phyloP scores from a whole-genome alignment of 2,329 filamentous ascomycete species.

The Fusarium sp. region DNA sequence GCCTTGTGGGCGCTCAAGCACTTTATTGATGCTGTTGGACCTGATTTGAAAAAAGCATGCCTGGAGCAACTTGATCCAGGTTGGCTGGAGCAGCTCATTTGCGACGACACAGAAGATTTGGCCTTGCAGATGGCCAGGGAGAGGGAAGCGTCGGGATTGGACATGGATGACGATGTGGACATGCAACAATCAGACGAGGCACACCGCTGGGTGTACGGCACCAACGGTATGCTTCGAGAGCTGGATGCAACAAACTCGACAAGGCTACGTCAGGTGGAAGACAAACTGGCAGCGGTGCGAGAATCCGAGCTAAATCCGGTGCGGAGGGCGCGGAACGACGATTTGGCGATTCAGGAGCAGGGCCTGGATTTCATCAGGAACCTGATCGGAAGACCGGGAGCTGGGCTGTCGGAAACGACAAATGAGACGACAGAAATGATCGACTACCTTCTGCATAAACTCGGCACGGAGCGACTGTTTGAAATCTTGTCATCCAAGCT shows the following conservation, averaged over 20 bases:
- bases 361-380: slow-evolving; percentile 91
- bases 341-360: slow-evolving; percentile 90
- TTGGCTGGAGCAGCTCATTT: slow-evolving; percentile 86
- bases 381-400: slow-evolving; percentile 74
- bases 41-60: slow-evolving; percentile 80
- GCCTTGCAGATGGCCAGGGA: slow-evolving; percentile 56
- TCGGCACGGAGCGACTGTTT: slow-evolving; percentile 84
- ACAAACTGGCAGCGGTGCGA: slow-evolving; percentile 63
- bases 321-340: slow-evolving; percentile 78
- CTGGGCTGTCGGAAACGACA: slow-evolving; percentile 61
- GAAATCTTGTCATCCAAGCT: slow-evolving; percentile 85
- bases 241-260: slow-evolving; percentile 53
- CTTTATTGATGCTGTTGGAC: slow-evolving; percentile 78
- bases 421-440: slow-evolving; percentile 78
- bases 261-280: slow-evolving; percentile 62
- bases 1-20: slow-evolving; percentile 96
- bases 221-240: slow-evolving; percentile 48
- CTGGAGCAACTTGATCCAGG: slow-evolving; percentile 81
- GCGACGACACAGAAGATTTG: slow-evolving; percentile 69
- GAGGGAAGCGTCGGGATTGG: slow-evolving; percentile 49
- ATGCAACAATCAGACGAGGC: slow-evolving; percentile 63
- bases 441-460: slow-evolving; percentile 80
- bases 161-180: slow-evolving; percentile 70
- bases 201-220: slow-evolving; percentile 51
- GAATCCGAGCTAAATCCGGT: slow-evolving; percentile 77